Evolutionary conservation across 1,139 yeast species (phyloP).

Genomic region (Hansenula lynferdii): DNA sequence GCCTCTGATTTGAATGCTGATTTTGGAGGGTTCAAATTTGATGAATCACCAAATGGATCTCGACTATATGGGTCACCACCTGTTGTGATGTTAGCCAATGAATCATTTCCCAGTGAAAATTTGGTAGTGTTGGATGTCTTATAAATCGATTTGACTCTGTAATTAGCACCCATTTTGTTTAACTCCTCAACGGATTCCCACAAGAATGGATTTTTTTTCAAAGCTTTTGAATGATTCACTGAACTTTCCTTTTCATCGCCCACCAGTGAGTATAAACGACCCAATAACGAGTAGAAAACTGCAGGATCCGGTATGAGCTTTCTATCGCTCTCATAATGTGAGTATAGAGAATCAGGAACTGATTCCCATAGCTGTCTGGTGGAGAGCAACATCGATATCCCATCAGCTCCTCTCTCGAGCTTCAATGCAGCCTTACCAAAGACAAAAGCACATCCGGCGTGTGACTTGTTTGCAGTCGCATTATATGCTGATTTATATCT

Average conservation of each 20-base stretch:
- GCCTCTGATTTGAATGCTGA: background rate
- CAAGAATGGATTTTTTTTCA: constrained; percentile 69
- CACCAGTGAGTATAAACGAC: constrained; percentile 55
- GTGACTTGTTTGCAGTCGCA: constrained; percentile 39
- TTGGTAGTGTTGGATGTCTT: constrained; percentile 23
- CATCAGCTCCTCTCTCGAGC: constrained; percentile 55
- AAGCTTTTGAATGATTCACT: constrained; percentile 61
- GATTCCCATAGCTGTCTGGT: constrained; percentile 30
- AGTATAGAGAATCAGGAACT: constrained; percentile 3
- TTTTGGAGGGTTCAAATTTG: constrained; percentile 3
- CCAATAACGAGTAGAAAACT: constrained; percentile 61
- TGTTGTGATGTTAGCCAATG: background rate
- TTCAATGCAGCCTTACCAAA: constrained; percentile 63
- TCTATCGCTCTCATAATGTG: constrained; percentile 29
- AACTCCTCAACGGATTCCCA: constrained; percentile 86
- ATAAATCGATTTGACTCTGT: constrained; percentile 59
- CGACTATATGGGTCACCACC: constrained; percentile 13
- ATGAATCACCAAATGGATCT: constrained; percentile 25
- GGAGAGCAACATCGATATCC: constrained; percentile 53
- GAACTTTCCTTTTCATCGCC: constrained; percentile 66
- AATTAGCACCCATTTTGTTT: constrained; percentile 65
- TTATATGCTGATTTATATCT: constrained; percentile 60
- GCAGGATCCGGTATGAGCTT: constrained; percentile 57
- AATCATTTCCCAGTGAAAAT: constrained; percentile 7
- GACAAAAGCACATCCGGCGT: constrained; percentile 67